phyloP scores from a whole-genome alignment of 164 flowering plant species.

The Vitis labrusca region DNA sequence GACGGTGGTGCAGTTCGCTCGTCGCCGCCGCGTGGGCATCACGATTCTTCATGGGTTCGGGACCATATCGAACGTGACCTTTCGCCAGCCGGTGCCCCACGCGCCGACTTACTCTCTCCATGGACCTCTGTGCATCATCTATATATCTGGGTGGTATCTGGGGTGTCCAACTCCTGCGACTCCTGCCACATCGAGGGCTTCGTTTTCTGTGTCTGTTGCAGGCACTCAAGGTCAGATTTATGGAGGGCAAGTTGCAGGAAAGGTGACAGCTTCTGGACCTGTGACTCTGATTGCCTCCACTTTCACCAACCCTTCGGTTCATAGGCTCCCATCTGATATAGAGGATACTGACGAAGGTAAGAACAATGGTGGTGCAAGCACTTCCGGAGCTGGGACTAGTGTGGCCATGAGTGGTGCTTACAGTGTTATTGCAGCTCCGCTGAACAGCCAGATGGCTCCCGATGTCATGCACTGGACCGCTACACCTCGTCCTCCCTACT shows the following conservation, averaged over 20 bases:
- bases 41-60: constrained; percentile 45
- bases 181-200: constrained; percentile 7
- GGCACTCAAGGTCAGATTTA: constrained; percentile 49
- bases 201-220: constrained; percentile 35
- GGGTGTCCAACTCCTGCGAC: constrained; percentile 1
- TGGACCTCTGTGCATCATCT: constrained; percentile 52
- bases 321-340: constrained; percentile 22
- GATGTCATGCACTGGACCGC: constrained; percentile 29
- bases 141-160: constrained; percentile 45
- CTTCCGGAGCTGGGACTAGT: not conserved
- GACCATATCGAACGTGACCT: constrained; percentile 48
- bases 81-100: constrained; percentile 45
- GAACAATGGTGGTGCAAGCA: constrained; percentile 1
- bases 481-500: constrained; percentile 25
- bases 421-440: constrained; percentile 10
- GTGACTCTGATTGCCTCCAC: constrained; percentile 38
- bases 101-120: constrained; percentile 44
- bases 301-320: constrained; percentile 22
- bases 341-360: constrained; percentile 8
- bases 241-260: constrained; percentile 43
- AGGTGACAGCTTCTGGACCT: constrained; percentile 27
- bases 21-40: constrained; percentile 34
- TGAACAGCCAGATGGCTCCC: constrained; percentile 28
- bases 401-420: constrained; percentile 7
- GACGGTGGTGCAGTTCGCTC: constrained; percentile 24